Evolutionary conservation across 129 eudicot species (phyloP), one percentile per base, ranked within the genome.

Genomic region (Flaveria brownii): DNA sequence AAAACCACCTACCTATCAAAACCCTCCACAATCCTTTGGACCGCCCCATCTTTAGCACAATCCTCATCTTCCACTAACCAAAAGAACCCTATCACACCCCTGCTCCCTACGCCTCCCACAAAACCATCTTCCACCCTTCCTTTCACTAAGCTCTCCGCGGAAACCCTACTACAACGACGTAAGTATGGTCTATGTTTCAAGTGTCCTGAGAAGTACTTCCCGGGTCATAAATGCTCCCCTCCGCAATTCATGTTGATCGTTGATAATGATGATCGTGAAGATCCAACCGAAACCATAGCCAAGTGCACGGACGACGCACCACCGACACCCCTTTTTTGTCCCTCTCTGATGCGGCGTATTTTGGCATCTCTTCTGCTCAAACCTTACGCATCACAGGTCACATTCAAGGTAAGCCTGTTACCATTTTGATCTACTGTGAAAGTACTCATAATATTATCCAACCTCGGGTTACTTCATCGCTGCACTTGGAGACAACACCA

Each of bases 381-480:
- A 8, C 52, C 17, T 2, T 55, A 1, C 67, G 52, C 2, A 20
- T 72, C 14, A 54, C 54, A 2, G 67, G 67, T 1, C 10, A 54
- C 23, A 36, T 72, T 23, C 7, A 11, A 0, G 18, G 18, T 4
- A 25, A 36, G 4, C 52, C 36, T 1, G 67, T 71, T 0, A 52
- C 65, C 0, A 17, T 33, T 2, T 30, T 71, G 0, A 15, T 71
- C 0, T 65, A 71, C 30, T 52, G 50, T 4, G 65, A 51, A 0
- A 71, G 65, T 4, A 71, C 76, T 0, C 76, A 71, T 8, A 71
- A 71, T 1, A 71, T 71, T 9, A n/a, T 71, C 4, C 76, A 72
- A 54, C 76, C 65, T 0, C n/a, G 76, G 1, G 52, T 72, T 3
- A 33, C 50, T 0, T 0, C 15, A 5, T n/a, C 30, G 0, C 22